Percentiles rank a stretch among this genome's conserved stretches.
Conservation (phyloP, 139 green algal species). For the Closterium sp. region DNA sequence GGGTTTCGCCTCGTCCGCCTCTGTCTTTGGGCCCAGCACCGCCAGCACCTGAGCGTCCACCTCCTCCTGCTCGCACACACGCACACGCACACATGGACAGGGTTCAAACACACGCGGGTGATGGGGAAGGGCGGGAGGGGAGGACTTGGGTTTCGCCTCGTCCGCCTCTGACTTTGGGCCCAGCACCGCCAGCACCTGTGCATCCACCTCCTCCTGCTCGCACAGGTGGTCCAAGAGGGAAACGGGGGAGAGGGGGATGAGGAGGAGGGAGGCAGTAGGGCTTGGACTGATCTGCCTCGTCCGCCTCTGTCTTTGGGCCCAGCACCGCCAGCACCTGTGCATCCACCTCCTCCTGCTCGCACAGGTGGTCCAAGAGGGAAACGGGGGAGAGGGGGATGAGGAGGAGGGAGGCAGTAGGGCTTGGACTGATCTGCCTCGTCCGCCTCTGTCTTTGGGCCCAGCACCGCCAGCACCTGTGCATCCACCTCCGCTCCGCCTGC, state of each 20-base stretch:
- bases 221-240: no score
- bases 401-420: no score
- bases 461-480: conserved; percentile 38
- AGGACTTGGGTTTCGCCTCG: conserved; percentile 43
- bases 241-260: neutral
- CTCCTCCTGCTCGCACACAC: conserved; percentile 37
- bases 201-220: conserved; percentile 46
- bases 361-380: no score
- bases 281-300: conserved; percentile 44
- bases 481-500: conserved; percentile 52
- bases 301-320: conserved; percentile 30
- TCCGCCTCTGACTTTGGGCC: conserved; percentile 36
- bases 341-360: conserved; percentile 46
- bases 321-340: conserved; percentile 44
- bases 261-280: no score
- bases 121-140: no score
- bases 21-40: conserved; percentile 37
- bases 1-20: conserved; percentile 45
- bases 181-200: conserved; percentile 44
- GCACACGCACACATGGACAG: neutral
- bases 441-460: conserved; percentile 33
- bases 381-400: no score
- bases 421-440: no score
- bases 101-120: neutral
- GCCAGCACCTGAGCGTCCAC: conserved; percentile 42